phyloP scores from a whole-genome alignment of 805 yeast species.

The Myxozyma neglecta region DNA sequence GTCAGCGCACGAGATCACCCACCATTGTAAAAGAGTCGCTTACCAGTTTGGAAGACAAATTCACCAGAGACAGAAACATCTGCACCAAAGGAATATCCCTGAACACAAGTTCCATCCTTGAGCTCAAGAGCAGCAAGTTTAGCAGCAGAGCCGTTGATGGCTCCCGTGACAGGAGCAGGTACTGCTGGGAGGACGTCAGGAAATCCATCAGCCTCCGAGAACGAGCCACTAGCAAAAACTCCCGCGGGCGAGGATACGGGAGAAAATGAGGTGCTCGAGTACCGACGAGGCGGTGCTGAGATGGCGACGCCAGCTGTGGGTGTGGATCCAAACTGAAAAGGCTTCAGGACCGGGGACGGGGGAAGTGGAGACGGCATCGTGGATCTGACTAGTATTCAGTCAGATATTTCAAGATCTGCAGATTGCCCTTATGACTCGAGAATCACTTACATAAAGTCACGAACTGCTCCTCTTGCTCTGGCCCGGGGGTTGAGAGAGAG shows the following conservation, averaged over 20 bases:
- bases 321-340: conserved; percentile 16
- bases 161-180: conserved; percentile 28
- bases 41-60: conserved; percentile 94
- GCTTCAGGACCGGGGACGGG: conserved; percentile 21
- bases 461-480: conserved; percentile 10
- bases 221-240: conserved; percentile 1
- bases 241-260: conserved; percentile 19
- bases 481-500: conserved; percentile 7
- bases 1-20: conserved; percentile 2
- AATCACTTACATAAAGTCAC: not conserved
- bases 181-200: not conserved
- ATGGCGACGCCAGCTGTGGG: conserved; percentile 15
- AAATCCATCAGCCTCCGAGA: not conserved
- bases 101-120: conserved; percentile 82
- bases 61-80: conserved; percentile 91
- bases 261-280: conserved; percentile 18
- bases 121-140: conserved; percentile 33
- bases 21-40: not conserved
- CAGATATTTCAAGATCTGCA: not conserved
- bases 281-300: conserved; percentile 19
- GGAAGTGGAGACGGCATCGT: conserved; percentile 24
- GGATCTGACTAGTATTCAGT: conserved; percentile 3
- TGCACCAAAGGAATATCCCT: conserved; percentile 95
- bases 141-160: conserved; percentile 20
- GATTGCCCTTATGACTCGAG: not conserved